Base-by-base conservation (phyloP, 371 early-diverging fungal species). In the Rhizopus delemar region DNA sequence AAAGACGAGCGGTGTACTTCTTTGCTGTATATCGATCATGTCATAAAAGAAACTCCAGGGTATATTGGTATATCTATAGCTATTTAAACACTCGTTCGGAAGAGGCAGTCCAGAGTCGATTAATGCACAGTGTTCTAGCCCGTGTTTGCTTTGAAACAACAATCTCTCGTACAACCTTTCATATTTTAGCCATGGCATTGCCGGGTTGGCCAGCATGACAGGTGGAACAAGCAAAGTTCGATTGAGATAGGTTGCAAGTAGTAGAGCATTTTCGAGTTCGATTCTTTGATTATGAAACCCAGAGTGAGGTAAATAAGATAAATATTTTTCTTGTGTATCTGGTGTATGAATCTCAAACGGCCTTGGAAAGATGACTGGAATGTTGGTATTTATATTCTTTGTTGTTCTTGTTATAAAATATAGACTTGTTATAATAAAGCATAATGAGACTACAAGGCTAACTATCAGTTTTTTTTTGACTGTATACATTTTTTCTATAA, bases 251-350 rank as follows among this genome's bases (percentile, higher is more conserved):
- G 69, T 62, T 8, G 87, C 78, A 6, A 86, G 61, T 32, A 86
- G 56, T 4, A 86, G 57, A 0, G 83, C 85, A 55, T 86, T 86
- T 49, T 85, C 83, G 6, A 86, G 68, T 49, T 81, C 74, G 16
- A 83, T 78, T 12, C 82, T 74, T 60, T 87, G 87, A 53, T 84
- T 85, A 56, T 84, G 82, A 60, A 85, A 83, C 4, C 87, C 87
- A 34, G 83, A 84, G 62, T 87, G 87, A 12, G 87, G 87, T 22
- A 87, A 58, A 66, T 82, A 87, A 2, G 82, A 69, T 1, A 87
- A 59, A 46, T 70, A 87, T 38, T 74, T 77, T 63, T 80, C 77
- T 8, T 58, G 33, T 6, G 12, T 9, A 8, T 28, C 33, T 2
- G 54, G 50, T 45, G 13, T 55, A 46, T 63, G 52, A 7, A 45